Conservation (phyloP, 2,329 filamentous ascomycete species). For the Aspergillus sojae region DNA sequence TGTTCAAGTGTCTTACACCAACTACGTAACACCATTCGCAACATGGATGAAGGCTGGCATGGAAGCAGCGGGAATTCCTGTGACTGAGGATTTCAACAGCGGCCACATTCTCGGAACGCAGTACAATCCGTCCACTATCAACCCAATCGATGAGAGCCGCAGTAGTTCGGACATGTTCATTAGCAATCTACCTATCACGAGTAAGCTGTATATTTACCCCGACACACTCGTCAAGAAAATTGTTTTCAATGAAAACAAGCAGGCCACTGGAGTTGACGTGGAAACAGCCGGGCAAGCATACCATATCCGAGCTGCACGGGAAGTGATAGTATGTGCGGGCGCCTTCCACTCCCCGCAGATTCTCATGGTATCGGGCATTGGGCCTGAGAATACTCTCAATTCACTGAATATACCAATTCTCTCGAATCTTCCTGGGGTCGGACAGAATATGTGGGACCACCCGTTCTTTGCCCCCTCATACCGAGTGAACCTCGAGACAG, state of each 20-base stretch:
- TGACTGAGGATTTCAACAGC: conserved; percentile 27
- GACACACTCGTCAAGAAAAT: not conserved
- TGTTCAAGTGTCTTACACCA: conserved; percentile 33
- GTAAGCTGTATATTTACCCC: not conserved
- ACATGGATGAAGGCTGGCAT: conserved; percentile 29
- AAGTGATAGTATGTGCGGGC: conserved; percentile 13
- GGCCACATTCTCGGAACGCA: conserved; percentile 21
- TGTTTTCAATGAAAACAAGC: not conserved
- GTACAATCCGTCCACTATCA: conserved; percentile 32
- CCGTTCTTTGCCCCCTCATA: conserved; percentile 7
- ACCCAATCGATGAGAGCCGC: conserved; percentile 18
- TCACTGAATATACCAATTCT: conserved; percentile 1
- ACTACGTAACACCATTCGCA: conserved; percentile 27
- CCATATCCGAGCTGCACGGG: not conserved
- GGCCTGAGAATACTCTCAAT: not conserved
- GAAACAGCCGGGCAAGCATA: not conserved
- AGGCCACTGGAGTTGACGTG: conserved; percentile 1
- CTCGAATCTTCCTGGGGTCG: not conserved
- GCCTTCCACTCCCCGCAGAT: conserved; percentile 21
- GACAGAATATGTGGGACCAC: conserved; percentile 15
- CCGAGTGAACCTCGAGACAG: conserved; percentile 1
- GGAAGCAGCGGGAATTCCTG: conserved; percentile 26
- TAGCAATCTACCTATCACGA: not conserved
- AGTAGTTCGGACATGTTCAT: conserved; percentile 12
- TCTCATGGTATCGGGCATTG: conserved; percentile 27